phyloP scores from a whole-genome alignment of 192 early-diverging fungal species.

The Martensiomyces pterosporus region DNA sequence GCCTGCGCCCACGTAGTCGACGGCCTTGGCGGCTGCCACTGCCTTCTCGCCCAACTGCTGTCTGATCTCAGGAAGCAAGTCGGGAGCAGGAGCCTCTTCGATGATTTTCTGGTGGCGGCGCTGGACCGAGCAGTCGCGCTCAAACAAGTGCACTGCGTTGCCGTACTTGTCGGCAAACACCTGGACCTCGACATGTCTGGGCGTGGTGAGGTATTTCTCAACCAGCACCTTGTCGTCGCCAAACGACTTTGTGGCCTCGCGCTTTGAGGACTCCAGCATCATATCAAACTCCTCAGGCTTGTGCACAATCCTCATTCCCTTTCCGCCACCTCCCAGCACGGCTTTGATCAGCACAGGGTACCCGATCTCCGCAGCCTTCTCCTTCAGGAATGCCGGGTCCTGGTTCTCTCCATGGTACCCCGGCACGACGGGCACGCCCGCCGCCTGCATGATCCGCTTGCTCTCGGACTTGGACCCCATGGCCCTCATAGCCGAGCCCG shows the following conservation, averaged over 20 bases:
- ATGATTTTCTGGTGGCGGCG: conserved; percentile 94
- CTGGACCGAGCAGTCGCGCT: conserved; percentile 94
- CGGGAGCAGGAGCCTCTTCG: conserved; percentile 93
- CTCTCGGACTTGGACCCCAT: conserved; percentile 95
- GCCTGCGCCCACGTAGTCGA: conserved; percentile 90
- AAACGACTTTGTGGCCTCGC: conserved; percentile 89
- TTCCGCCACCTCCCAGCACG: conserved; percentile 93
- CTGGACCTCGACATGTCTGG: conserved; percentile 94
- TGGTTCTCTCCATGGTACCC: conserved; percentile 93
- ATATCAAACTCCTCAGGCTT: conserved; percentile 69
- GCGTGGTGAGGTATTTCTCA: conserved; percentile 85
- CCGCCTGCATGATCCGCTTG: conserved; percentile 87
- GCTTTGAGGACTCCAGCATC: conserved; percentile 78
- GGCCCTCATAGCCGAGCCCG: conserved; percentile 76
- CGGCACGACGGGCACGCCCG: conserved; percentile 86
- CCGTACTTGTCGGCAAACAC: conserved; percentile 88
- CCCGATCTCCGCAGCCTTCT: conserved; percentile 75
- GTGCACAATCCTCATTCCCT: conserved; percentile 94
- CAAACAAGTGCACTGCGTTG: conserved; percentile 89
- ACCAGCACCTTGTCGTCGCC: conserved; percentile 85
- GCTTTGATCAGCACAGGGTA: conserved; percentile 99
- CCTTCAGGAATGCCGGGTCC: conserved; percentile 65
- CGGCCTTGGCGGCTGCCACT: conserved; percentile 88
- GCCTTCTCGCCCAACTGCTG: conserved; percentile 77
- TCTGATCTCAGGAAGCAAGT: conserved; percentile 68